phyloP scores from a whole-genome alignment of 768 basidiomycete species.

The Pleurotus platypus region DNA sequence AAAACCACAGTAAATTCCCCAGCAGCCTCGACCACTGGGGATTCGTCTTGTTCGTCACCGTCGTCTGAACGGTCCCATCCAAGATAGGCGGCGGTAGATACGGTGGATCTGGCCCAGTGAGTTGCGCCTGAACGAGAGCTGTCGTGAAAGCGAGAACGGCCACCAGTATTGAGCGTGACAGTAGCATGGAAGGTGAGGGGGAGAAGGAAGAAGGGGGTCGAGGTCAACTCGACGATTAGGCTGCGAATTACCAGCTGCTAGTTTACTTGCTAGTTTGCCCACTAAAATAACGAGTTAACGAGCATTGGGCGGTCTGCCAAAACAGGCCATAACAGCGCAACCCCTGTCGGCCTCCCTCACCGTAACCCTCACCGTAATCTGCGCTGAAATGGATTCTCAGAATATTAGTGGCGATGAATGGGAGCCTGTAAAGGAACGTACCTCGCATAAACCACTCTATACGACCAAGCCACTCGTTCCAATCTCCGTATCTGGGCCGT shows the following conservation, averaged over 20 bases:
- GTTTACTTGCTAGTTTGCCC: not conserved
- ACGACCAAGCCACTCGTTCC: no score
- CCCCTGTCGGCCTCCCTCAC: no score
- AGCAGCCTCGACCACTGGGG: conserved; percentile 80
- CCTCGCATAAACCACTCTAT: no score
- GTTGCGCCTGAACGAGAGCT: conserved; percentile 42
- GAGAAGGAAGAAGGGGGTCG: conserved; percentile 10
- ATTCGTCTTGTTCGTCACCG: conserved; percentile 47
- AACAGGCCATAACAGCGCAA: no score
- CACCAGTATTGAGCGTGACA: conserved; percentile 18
- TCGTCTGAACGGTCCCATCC: conserved; percentile 48
- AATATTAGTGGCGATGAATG: no score
- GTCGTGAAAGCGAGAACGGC: conserved; percentile 20
- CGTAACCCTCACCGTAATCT: no score
- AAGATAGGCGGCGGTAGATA: conserved; percentile 61
- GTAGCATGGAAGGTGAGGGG: conserved; percentile 6
- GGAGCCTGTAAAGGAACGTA: no score
- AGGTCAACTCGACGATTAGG: not conserved
- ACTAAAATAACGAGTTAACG: no score
- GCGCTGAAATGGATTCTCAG: no score
- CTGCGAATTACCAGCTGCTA: not conserved
- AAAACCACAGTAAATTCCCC: conserved; percentile 82
- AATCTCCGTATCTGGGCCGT: no score
- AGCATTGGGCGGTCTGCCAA: no score
- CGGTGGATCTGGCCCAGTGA: conserved; percentile 61